Evolutionary conservation across 116 monocot genomes (phyloP).

Genomic region (Dioscorea cayenensis): DNA sequence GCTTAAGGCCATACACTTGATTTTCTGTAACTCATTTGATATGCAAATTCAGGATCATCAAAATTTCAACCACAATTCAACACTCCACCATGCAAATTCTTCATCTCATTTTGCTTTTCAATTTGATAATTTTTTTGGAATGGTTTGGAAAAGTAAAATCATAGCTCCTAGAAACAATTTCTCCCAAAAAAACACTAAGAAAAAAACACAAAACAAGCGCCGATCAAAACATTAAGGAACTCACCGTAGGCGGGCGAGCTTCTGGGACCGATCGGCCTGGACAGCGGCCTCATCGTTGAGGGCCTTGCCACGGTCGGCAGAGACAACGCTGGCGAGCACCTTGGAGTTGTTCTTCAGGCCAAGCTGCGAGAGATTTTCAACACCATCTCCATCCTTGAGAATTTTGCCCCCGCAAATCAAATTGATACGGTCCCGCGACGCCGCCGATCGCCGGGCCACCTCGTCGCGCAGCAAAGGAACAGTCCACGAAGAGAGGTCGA

Average conservation of each 20-base stretch:
- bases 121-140: too few species aligned
- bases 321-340: conserved; percentile 47
- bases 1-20: too few species aligned
- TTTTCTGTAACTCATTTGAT: too few species aligned
- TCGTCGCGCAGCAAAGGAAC: conserved; percentile 69
- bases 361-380: conserved; percentile 22
- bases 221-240: neutral
- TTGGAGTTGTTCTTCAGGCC: conserved; percentile 77
- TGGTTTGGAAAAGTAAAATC: too few species aligned
- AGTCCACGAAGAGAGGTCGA: conserved; percentile 59
- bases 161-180: neutral
- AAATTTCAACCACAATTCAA: too few species aligned
- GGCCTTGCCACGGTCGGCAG: conserved; percentile 32
- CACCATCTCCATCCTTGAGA: conserved; percentile 37
- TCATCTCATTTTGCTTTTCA: too few species aligned
- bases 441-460: conserved; percentile 44
- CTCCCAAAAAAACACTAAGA: neutral
- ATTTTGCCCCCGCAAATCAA: conserved; percentile 78
- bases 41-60: too few species aligned
- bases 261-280: conserved; percentile 49
- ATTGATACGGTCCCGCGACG: conserved; percentile 42
- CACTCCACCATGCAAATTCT: too few species aligned
- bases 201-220: neutral
- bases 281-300: conserved; percentile 36
- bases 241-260: conserved; percentile 56